Evolutionary conservation across 805 yeast genomes (phyloP), one percentile per base, ranked within the genome.

Genomic region (Pichia nakasei): DNA sequence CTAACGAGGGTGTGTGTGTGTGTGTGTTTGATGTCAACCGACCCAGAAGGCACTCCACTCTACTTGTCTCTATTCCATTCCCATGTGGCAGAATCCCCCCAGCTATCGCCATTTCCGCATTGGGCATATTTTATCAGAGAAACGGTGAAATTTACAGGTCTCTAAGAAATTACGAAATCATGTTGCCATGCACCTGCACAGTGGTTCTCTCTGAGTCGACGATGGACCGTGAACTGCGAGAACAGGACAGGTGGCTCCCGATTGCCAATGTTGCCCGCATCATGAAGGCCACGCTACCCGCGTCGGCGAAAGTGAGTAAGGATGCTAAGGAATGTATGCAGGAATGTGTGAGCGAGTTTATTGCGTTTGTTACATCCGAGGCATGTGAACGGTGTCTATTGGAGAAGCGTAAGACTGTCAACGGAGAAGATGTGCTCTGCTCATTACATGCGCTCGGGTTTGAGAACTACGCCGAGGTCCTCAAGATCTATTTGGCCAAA

Each of bases 321-420:
- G 93, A 83, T 54, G 84, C 89, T 36, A 82, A 82, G 54, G 89
- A 81, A 52, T 77, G 85, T 51, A 78, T 80, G 64, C 86, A 80
- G 59, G 85, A 80, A 55, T 80, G 58, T 39, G 85, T 78, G 5
- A 66, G 75, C 39, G 84, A 80, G 59, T 80, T 78, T 58, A 81
- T 80, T 29, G 75, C 82, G 9, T 80, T 80, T 59, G 74, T 80
- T 43, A 80, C 85, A 3, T 73, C 80, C 29, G 85, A 80, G 60
- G 75, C 75, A 18, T 72, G 82, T 39, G 85, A 80, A 48, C 74
- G 72, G 52, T 79, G 85, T 55, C 55, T 71, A 12, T 71, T 78
- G 40, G 86, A 80, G 50, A 79, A 80, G 59, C 66, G 86, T 22
- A 80, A 80, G 54, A 80, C 86, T 4, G 76, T 80, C 37, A 80